Evolutionary conservation across 139 green algal genomes (phyloP).

Genomic region (Haematococcus lacustris): DNA sequence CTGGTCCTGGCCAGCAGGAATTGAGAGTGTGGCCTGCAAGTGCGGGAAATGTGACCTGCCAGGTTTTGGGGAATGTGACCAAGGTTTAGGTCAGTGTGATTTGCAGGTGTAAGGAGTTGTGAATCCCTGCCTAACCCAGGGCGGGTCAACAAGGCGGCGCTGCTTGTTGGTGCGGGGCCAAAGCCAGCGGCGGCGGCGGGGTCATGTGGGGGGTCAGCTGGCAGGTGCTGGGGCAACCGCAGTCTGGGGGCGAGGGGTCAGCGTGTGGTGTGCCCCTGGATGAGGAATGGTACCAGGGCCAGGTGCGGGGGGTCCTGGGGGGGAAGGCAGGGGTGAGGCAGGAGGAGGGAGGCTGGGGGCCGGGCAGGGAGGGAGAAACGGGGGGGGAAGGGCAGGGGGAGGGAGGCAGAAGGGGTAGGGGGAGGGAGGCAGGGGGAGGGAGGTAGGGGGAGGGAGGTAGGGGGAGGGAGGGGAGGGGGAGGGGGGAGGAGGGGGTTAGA

Average conservation of each 20-base stretch:
- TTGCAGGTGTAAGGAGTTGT: too few relatives aligned
- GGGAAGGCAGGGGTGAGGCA: background rate
- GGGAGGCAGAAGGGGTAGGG: background rate
- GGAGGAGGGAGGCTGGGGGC: background rate
- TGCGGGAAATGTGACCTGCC: conserved; percentile 27
- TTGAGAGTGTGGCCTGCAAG: too few relatives aligned
- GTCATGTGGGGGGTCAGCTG: conserved; percentile 45
- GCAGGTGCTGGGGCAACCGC: conserved; percentile 43
- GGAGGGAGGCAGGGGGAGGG: too few relatives aligned
- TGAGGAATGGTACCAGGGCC: too few relatives aligned
- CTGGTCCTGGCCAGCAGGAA: too few relatives aligned
- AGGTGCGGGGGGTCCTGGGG: background rate
- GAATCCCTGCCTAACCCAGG: too few relatives aligned
- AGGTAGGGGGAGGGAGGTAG: too few relatives aligned
- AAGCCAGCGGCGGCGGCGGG: conserved; percentile 54
- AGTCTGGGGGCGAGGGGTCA: conserved; percentile 45
- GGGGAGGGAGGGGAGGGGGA: too few relatives aligned
- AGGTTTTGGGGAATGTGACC: too few relatives aligned
- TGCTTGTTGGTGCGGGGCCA: conserved; percentile 66
- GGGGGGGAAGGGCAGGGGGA: background rate
- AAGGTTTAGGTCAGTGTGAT: too few relatives aligned
- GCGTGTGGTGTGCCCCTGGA: conserved; percentile 53
- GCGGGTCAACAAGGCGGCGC: conserved; percentile 37
- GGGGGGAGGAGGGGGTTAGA: too few relatives aligned
- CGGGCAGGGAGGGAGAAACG: background rate